phyloP scores from a whole-genome alignment of 2,329 filamentous ascomycete species.

The Rosellinia necatrix region DNA sequence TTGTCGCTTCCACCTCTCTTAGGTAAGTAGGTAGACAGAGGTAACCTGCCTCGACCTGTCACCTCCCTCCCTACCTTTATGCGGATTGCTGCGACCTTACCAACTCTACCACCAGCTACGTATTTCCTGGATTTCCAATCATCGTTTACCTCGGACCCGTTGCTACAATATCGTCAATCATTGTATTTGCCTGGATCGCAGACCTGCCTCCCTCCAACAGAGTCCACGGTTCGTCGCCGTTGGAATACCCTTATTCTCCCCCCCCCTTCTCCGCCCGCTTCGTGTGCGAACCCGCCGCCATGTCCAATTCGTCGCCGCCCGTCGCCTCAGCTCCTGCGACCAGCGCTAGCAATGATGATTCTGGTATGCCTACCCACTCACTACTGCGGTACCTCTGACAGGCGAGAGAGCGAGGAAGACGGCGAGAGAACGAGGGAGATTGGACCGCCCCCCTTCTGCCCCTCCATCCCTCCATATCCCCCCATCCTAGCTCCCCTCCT shows the following conservation, averaged over 20 bases:
- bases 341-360: slow-evolving; percentile 41
- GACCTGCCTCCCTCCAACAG: slow-evolving; percentile 24
- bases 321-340: slow-evolving; percentile 36
- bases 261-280: background rate
- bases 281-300: slow-evolving; percentile 29
- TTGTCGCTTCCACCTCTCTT: background rate
- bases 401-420: background rate
- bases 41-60: background rate
- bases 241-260: slow-evolving; percentile 22
- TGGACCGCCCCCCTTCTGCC: slow-evolving; percentile 21
- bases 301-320: slow-evolving; percentile 42
- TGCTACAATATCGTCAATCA: slow-evolving; percentile 15
- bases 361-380: slow-evolving; percentile 34
- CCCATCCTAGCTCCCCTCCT: slow-evolving; percentile 24
- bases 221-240: slow-evolving; percentile 34
- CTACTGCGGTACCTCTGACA: background rate
- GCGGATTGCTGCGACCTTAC: background rate
- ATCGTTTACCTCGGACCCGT: slow-evolving; percentile 4
- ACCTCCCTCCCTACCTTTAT: slow-evolving; percentile 2
- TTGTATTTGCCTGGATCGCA: slow-evolving; percentile 3
- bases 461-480: slow-evolving; percentile 26
- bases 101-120: background rate
- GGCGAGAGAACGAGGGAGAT: slow-evolving; percentile 1
- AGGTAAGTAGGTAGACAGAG: background rate
- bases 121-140: slow-evolving; percentile 14